These are phyloP conservation scores for Trichoderma afroharzianum DNA, from an alignment of 2,329 filamentous ascomycete species.

Conservation along the genomic window DNA sequence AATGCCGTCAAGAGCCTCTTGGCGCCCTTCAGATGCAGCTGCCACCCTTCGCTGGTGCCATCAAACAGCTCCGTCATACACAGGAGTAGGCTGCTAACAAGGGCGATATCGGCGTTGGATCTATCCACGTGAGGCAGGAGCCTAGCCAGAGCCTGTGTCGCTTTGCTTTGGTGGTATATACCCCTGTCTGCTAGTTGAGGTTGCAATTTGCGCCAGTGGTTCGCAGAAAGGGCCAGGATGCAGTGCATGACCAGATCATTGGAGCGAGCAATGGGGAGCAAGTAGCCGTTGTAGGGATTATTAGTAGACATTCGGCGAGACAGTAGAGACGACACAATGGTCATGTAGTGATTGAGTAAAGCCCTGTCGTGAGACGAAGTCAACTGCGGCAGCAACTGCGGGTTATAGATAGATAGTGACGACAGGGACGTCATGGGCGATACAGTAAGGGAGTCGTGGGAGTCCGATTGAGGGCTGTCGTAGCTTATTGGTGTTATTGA, in stretches of 20 bases:
- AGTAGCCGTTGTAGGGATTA: conserved; percentile 33
- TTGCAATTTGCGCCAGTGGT: conserved; percentile 35
- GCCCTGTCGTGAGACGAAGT: conserved; percentile 29
- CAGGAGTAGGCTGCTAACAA: conserved; percentile 38
- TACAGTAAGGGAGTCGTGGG: conserved; percentile 19
- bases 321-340: conserved; percentile 32
- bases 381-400: conserved; percentile 30
- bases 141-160: conserved; percentile 30
- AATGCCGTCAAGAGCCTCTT: conserved; percentile 35
- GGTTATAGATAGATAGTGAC: conserved; percentile 29
- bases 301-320: conserved; percentile 27
- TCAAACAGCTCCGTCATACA: conserved; percentile 43
- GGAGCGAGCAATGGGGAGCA: conserved; percentile 32
- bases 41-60: conserved; percentile 40
- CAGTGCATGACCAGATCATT: conserved; percentile 34
- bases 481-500: conserved; percentile 25
- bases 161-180: conserved; percentile 31
- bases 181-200: conserved; percentile 30
- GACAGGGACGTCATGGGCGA: conserved; percentile 13
- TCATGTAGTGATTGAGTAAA: conserved; percentile 34
- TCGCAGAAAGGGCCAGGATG: conserved; percentile 32
- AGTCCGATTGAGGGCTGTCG: conserved; percentile 23
- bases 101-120: conserved; percentile 33
- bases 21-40: conserved; percentile 41
- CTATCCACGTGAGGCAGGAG: conserved; percentile 34